These are phyloP conservation scores for Dalechampia spathulata DNA, from an alignment of 441 rosid genomes.

Conservation along the genomic window DNA sequence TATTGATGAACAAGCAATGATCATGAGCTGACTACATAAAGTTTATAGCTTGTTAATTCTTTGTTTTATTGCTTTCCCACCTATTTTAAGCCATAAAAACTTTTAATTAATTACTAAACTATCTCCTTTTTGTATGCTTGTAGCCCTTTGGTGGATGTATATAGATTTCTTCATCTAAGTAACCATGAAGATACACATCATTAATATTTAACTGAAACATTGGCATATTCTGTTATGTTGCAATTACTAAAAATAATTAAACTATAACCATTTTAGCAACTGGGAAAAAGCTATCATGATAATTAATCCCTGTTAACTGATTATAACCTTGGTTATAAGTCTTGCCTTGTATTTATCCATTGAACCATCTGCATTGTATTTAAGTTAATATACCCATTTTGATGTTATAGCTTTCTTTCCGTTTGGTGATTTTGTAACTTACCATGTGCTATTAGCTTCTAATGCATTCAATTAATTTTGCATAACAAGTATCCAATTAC, in stretches of 20 bases:
- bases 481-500: no score
- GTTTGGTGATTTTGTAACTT: background rate
- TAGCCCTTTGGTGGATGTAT: background rate
- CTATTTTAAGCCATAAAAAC: background rate
- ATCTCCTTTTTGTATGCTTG: background rate
- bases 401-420: background rate
- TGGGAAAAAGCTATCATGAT: constrained; percentile 1
- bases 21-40: background rate
- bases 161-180: background rate
- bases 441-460: background rate
- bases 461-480: background rate
- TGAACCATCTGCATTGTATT: no score
- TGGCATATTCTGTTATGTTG: background rate
- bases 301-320: background rate
- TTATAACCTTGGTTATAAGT: constrained; percentile 7
- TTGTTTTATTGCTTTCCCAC: no score
- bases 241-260: background rate
- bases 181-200: background rate
- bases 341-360: background rate
- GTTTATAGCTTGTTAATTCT: no score
- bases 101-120: background rate
- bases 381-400: constrained; percentile 6
- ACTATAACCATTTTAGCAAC: constrained; percentile 1
- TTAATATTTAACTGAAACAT: background rate
- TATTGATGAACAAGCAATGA: no score